Evolutionary conservation across 208 protist species (phyloP).

Genomic region (Acanthamoeba castellanii): DNA sequence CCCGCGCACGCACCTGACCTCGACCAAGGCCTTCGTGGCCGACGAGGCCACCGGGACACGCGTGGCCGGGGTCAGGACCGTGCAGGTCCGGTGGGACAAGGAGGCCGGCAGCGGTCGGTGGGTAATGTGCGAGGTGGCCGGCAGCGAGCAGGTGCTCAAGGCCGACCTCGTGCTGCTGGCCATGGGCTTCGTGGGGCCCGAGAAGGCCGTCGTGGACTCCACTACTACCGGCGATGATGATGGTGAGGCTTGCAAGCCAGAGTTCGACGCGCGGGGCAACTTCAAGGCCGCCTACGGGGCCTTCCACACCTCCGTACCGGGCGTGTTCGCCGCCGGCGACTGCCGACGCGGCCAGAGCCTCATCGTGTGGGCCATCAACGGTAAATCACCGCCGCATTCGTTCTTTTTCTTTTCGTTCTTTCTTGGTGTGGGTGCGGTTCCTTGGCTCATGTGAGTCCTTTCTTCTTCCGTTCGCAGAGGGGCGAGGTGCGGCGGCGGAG

Average conservation of each 20-base stretch:
- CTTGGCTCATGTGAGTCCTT: too few species aligned
- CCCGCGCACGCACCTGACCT: conserved; percentile 86
- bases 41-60: conserved; percentile 74
- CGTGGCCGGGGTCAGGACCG: conserved; percentile 86
- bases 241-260: not conserved
- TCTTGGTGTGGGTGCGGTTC: not conserved
- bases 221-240: not conserved
- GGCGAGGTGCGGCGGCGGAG: conserved; percentile 7
- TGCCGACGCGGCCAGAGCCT: conserved; percentile 91
- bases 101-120: conserved; percentile 60
- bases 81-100: conserved; percentile 86
- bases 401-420: not conserved
- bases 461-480: not conserved
- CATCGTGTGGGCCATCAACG: conserved; percentile 93
- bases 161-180: conserved; percentile 90
- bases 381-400: not conserved
- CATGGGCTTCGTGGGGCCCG: conserved; percentile 91
- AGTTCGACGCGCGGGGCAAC: conserved; percentile 84
- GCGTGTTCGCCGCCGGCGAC: conserved; percentile 88
- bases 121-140: conserved; percentile 78
- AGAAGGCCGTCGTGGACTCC: conserved; percentile 76
- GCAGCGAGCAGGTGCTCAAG: conserved; percentile 76
- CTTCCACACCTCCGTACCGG: conserved; percentile 79
- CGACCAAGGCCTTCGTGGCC: conserved; percentile 86
- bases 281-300: conserved; percentile 78